A percentile compares a stretch with the other conserved stretches of the same genome.
Conservation (phyloP, 768 basidiomycete species). For the Cystobasidium ongulense region DNA sequence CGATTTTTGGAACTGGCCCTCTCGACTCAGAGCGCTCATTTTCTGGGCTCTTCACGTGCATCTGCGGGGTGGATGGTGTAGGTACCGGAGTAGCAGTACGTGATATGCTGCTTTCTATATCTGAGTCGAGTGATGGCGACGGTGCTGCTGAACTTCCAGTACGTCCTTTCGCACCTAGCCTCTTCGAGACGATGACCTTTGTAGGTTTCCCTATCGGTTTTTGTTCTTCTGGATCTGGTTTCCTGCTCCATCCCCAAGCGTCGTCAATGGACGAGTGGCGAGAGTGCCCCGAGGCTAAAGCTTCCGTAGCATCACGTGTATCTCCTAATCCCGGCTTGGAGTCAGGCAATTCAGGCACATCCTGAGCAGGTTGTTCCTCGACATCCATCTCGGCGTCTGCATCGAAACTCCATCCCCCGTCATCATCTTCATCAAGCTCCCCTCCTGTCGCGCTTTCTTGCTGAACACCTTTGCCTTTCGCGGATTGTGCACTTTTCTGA, state of each 20-base stretch:
- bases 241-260: not conserved
- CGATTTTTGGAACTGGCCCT: not conserved
- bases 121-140: not conserved
- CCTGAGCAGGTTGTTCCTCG: not conserved
- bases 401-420: slow-evolving; percentile 46
- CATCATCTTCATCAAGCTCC: slow-evolving; percentile 27
- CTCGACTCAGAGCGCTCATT: not conserved
- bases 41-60: not conserved
- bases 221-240: not conserved
- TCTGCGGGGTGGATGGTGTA: not conserved
- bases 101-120: not conserved
- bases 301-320: no score
- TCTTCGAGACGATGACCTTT: not conserved
- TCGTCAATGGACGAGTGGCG: not conserved
- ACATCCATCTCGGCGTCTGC: slow-evolving; percentile 19
- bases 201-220: not conserved
- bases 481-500: not conserved
- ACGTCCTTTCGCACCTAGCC: not conserved
- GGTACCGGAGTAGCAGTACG: not conserved
- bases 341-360: no score
- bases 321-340: no score
- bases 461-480: not conserved
- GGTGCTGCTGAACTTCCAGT: not conserved
- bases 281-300: not conserved
- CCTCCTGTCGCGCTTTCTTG: slow-evolving; percentile 20